Evolutionary conservation across 495 filamentous ascomycete genomes (phyloP).

Genomic region (Penicillium verhagenii): DNA sequence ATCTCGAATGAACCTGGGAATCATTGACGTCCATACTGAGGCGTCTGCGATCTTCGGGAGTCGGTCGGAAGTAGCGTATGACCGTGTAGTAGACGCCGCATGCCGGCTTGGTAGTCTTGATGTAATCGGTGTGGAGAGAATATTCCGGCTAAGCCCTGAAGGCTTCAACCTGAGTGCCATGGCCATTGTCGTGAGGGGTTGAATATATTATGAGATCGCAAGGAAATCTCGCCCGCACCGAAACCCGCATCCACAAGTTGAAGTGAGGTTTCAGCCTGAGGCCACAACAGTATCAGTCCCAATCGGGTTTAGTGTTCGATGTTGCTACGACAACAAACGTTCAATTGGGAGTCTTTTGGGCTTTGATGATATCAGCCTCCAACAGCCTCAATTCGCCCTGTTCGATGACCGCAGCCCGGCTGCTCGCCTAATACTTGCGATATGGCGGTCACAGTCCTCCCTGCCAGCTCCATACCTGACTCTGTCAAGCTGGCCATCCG

Average conservation of each 20-base stretch:
- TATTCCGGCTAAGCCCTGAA: slow-evolving; percentile 4
- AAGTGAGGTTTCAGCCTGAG: neutral
- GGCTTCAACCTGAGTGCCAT: slow-evolving; percentile 14
- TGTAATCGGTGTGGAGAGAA: neutral
- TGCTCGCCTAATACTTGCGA: slow-evolving; percentile 5
- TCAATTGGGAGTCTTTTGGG: slow-evolving; percentile 18
- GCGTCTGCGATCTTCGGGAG: slow-evolving; percentile 61
- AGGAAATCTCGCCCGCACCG: neutral
- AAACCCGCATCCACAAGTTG: slow-evolving; percentile 1
- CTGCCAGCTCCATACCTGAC: slow-evolving; percentile 36
- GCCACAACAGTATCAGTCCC: neutral
- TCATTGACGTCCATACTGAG: slow-evolving; percentile 68
- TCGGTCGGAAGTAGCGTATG: slow-evolving; percentile 34
- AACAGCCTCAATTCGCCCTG: slow-evolving; percentile 14
- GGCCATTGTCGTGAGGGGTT: slow-evolving; percentile 11
- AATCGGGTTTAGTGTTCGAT: slow-evolving; percentile 20
- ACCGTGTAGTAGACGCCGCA: slow-evolving; percentile 12
- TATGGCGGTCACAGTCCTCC: slow-evolving; percentile 43
- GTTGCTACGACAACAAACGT: slow-evolving; percentile 46
- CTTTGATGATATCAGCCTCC: slow-evolving; percentile 27
- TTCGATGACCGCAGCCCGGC: slow-evolving; percentile 18
- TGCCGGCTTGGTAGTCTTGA: slow-evolving; percentile 4
- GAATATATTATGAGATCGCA: neutral
- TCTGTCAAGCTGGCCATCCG: slow-evolving; percentile 50
- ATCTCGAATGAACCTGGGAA: slow-evolving; percentile 51